Base-by-base conservation (phyloP, 2,329 filamentous ascomycete species). In the Aschersonia sp. region DNA sequence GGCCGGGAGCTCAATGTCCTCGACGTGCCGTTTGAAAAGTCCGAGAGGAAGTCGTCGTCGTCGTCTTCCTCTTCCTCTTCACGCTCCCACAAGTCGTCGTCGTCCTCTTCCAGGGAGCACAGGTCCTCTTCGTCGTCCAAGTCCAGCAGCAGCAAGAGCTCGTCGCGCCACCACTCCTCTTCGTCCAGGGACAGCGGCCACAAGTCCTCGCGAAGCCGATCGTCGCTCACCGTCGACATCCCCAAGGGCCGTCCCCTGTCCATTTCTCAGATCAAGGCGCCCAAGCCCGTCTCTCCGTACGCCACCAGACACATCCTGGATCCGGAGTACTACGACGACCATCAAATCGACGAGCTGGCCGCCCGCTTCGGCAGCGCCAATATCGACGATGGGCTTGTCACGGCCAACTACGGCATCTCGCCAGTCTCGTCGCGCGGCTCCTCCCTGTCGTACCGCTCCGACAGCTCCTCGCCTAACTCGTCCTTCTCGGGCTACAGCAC, bases 1-100 rank as follows among this genome's bases (percentile, higher is more conserved):
- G 87, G 89, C 71, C 90, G 92, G 66, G 87, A 89, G 69, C 78
- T 98, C 59, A 98, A 98, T 79, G 87, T 95, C 69, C 87, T 98
- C 67, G 89, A 97, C 66, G 86, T 95, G 52, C 85, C 88, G 64
- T 76, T 58, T 37, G 59, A 59, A 50, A 52, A 46, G 46, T 66
- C 67, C 8, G 62, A 62, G 48, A 67, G 69, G 48, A 67, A 69
- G 48, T 64, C 66, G 30, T 67, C 68, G 48, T 68, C 64, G 55
- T 22, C 22, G 22, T 22, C 22, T 2, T 22, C 22, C 2, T 22
- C 22, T 22, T 22, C 22, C 22, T 22, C 22, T 22, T 22, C 22
- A 22, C 67, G 46, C 30, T 43, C 47, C 32, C 44, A 49, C 41
- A 47, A 55, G 45, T 55, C 55, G 30, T 62, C 64, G 8, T 52